Conservation (phyloP, 164 flowering plant species). For the Chimonanthus salicifolius region DNA sequence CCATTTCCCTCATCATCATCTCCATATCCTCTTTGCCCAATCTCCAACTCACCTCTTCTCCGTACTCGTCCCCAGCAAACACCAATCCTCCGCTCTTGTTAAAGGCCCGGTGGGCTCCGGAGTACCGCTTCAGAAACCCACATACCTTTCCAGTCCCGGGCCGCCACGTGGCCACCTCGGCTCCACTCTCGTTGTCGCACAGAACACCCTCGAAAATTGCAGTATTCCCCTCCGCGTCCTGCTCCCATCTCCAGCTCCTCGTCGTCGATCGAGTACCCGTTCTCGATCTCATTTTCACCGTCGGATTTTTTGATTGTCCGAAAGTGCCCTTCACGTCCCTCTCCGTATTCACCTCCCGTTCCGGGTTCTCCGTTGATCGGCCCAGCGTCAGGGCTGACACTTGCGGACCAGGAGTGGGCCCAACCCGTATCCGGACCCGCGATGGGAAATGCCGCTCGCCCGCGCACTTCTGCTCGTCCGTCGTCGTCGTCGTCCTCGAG, state of each 20-base stretch:
- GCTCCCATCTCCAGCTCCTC: constrained; percentile 82
- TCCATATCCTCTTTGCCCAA: constrained; percentile 27
- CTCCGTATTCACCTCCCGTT: constrained; percentile 41
- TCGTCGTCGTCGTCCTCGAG: constrained; percentile 16
- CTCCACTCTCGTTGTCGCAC: constrained; percentile 43
- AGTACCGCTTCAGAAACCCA: constrained; percentile 30
- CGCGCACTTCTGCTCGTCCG: constrained; percentile 20
- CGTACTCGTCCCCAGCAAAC: constrained; percentile 62
- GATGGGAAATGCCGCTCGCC: constrained; percentile 68
- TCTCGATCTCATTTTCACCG: constrained; percentile 31
- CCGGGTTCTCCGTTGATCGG: constrained; percentile 57
- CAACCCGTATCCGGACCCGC: constrained; percentile 59
- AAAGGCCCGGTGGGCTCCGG: constrained; percentile 40
- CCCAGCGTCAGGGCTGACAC: constrained; percentile 55
- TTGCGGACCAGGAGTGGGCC: constrained; percentile 64
- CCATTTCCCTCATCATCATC: constrained; percentile 43
- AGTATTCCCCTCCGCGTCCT: constrained; percentile 73
- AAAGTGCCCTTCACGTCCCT: constrained; percentile 46
- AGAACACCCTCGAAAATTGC: constrained; percentile 60
- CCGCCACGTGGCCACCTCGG: constrained; percentile 44
- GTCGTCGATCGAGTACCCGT: constrained; percentile 31
- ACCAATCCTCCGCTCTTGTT: constrained; percentile 59
- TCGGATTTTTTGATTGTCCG: constrained; percentile 38
- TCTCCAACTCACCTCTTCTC: constrained; percentile 73
- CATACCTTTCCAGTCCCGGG: constrained; percentile 12